A percentile compares a stretch with the other conserved stretches of the same genome.
These are phyloP conservation scores for Graphiopsis chlorocephala DNA, from an alignment of 2,329 filamentous ascomycete species.

Conservation along the genomic window DNA sequence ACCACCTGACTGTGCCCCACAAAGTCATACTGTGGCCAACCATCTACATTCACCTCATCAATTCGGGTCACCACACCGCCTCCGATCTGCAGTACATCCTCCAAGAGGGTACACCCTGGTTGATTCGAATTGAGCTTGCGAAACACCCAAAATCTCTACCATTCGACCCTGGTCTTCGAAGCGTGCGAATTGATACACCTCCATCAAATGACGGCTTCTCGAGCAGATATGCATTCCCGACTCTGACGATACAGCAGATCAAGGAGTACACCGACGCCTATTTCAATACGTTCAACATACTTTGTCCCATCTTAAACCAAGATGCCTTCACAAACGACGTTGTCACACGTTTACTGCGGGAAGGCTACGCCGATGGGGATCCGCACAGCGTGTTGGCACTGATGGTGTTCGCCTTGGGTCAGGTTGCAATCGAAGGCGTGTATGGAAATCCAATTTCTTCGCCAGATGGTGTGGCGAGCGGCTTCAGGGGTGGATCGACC, in stretches of 20 bases:
- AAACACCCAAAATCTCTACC: constrained; percentile 32
- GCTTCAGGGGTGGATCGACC: constrained; percentile 51
- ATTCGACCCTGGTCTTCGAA: constrained; percentile 28
- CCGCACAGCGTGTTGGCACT: constrained; percentile 53
- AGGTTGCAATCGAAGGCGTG: constrained; percentile 54
- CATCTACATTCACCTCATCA: constrained; percentile 38
- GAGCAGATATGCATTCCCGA: constrained; percentile 32
- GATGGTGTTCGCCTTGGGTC: constrained; percentile 58
- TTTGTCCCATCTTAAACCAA: constrained; percentile 59
- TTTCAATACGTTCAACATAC: constrained; percentile 59
- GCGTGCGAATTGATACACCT: constrained; percentile 19
- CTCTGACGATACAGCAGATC: constrained; percentile 50
- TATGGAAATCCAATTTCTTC: constrained; percentile 47
- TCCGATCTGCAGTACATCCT: constrained; percentile 36
- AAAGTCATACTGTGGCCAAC: constrained; percentile 51
- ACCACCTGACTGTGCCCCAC: constrained; percentile 45
- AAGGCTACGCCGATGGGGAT: constrained; percentile 52
- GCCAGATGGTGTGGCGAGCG: constrained; percentile 48
- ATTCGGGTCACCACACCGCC: constrained; percentile 33
- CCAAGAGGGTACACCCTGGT: constrained; percentile 40
- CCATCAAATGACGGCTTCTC: constrained; percentile 18
- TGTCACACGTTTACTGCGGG: constrained; percentile 45
- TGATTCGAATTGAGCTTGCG: constrained; percentile 29
- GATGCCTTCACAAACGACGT: constrained; percentile 52
- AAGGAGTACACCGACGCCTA: constrained; percentile 53